A percentile compares a stretch with the other conserved stretches of the same genome.
Conservation (phyloP, 78 protist genomes). For the Emiliania huxleyi region DNA sequence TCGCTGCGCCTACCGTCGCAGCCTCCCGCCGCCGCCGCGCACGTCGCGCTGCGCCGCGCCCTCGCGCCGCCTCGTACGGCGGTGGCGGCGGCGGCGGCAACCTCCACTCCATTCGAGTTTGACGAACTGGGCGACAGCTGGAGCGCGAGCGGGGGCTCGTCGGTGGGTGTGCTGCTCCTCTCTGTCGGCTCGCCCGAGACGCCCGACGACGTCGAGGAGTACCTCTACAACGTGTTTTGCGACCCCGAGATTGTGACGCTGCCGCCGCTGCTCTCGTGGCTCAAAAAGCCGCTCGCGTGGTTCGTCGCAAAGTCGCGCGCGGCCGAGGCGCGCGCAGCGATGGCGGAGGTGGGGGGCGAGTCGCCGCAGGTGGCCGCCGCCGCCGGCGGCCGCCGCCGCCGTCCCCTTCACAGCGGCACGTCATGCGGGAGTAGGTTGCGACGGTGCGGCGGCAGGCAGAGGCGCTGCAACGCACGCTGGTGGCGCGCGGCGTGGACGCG, state of each 20-base stretch:
- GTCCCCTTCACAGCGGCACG: too few relatives aligned
- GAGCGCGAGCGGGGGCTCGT: not conserved
- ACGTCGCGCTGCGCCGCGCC: not conserved
- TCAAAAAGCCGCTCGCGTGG: not conserved
- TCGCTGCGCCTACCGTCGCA: too few relatives aligned
- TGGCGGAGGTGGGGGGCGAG: not conserved
- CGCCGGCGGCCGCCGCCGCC: too few relatives aligned
- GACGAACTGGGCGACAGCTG: not conserved
- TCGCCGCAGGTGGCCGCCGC: not conserved
- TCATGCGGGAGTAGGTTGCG: too few relatives aligned
- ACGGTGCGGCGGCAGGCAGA: not conserved
- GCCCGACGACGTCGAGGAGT: conserved; percentile 14
- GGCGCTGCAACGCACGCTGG: not conserved
- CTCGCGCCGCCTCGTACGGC: not conserved
- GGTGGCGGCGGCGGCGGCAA: not conserved
- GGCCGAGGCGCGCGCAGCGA: not conserved
- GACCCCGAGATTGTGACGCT: conserved; percentile 36
- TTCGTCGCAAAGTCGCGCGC: not conserved
- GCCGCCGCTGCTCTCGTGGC: not conserved
- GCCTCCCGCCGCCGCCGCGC: not conserved
- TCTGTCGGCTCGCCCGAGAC: not conserved
- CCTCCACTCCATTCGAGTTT: too few relatives aligned
- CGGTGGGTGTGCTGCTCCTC: conserved; percentile 2
- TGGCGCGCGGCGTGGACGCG: not conserved
- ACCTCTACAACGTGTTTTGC: conserved; percentile 34